These are phyloP conservation scores for Sphaerulina populicola DNA, from an alignment of 2,329 filamentous ascomycete species.

Conservation along the genomic window DNA sequence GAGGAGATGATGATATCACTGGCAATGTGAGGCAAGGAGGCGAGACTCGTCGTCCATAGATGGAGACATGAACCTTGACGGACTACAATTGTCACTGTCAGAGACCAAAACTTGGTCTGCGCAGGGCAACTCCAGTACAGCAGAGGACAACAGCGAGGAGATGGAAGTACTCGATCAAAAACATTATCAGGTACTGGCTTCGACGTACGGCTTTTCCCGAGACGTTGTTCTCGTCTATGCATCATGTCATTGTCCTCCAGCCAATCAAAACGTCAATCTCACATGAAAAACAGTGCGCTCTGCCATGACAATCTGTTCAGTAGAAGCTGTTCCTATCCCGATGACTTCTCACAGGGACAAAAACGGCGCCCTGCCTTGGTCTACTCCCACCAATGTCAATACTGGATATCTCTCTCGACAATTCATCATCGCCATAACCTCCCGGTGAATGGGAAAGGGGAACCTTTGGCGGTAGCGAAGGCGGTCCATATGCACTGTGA, in stretches of 20 bases:
- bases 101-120: too few relatives aligned
- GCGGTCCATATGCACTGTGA: conserved; percentile 19
- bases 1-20: conserved; percentile 37
- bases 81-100: too few relatives aligned
- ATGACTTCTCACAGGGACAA: conserved; percentile 30
- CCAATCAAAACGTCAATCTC: neutral
- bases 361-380: conserved; percentile 18
- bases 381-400: conserved; percentile 38
- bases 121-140: too few relatives aligned
- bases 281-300: neutral
- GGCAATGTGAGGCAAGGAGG: conserved; percentile 35
- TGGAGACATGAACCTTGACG: neutral
- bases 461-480: conserved; percentile 18
- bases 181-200: neutral
- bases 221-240: neutral
- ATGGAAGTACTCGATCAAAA: neutral
- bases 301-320: conserved; percentile 8
- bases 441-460: conserved; percentile 19
- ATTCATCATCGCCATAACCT: conserved; percentile 44
- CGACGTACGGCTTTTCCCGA: neutral
- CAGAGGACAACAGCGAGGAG: too few relatives aligned
- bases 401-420: conserved; percentile 61
- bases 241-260: neutral
- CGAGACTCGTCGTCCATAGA: conserved; percentile 23
- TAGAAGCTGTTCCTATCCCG: conserved; percentile 28